These are phyloP conservation scores for Helianthus tuberosus DNA, from an alignment of 129 eudicot genomes.

Conservation along the genomic window DNA sequence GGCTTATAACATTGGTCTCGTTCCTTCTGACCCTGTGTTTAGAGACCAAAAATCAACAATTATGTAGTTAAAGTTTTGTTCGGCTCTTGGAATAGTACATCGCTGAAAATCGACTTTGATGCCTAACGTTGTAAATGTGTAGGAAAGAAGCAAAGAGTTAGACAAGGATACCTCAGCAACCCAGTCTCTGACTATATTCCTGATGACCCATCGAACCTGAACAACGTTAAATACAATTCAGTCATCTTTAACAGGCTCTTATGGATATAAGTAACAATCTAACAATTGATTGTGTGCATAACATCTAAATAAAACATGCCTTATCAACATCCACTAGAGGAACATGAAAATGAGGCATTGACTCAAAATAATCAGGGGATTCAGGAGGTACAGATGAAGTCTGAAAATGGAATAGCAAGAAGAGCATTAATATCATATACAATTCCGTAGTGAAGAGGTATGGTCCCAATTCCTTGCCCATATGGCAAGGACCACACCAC, in stretches of 20 bases:
- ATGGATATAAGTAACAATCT: slow-evolving; percentile 12
- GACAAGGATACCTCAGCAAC: slow-evolving; percentile 76
- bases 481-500: too few relatives aligned
- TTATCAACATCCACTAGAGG: slow-evolving; percentile 95
- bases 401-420: slow-evolving; percentile 38
- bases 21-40: slow-evolving; percentile 78
- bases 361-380: slow-evolving; percentile 66
- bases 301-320: slow-evolving; percentile 39
- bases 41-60: slow-evolving; percentile 18
- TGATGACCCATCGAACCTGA: slow-evolving; percentile 91
- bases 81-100: slow-evolving; percentile 10
- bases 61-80: slow-evolving; percentile 20
- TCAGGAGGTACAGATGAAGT: slow-evolving; percentile 60
- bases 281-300: not conserved
- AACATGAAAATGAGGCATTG: slow-evolving; percentile 72
- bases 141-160: slow-evolving; percentile 5
- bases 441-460: not conserved
- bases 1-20: slow-evolving; percentile 94
- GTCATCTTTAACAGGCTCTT: slow-evolving; percentile 3
- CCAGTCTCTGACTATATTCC: slow-evolving; percentile 97
- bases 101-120: not conserved
- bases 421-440: not conserved
- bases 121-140: slow-evolving; percentile 11
- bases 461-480: too few relatives aligned
- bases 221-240: slow-evolving; percentile 8